Conservation (phyloP, 768 basidiomycete genomes). For the Leccinellum luteum region DNA sequence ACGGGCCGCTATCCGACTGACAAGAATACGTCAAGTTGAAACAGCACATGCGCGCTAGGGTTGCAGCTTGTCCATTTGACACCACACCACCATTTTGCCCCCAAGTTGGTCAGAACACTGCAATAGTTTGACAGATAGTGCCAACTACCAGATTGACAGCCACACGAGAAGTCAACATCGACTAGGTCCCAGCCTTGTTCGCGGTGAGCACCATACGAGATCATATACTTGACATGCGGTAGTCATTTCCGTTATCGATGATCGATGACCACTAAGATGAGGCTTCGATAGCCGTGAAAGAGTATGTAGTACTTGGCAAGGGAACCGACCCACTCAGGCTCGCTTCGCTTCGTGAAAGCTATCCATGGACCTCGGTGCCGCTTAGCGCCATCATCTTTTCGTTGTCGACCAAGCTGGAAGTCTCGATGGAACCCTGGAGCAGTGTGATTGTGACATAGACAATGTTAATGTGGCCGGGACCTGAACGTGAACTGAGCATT, state of each 20-base stretch:
- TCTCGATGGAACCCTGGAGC: no score
- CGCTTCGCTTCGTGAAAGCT: neutral
- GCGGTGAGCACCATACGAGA: neutral
- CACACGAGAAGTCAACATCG: neutral
- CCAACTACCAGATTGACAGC: neutral
- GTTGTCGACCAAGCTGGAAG: neutral
- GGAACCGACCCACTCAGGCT: no score
- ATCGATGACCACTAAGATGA: neutral
- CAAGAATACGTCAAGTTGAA: slow-evolving; percentile 1
- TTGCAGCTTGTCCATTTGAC: no score
- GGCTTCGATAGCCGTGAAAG: neutral
- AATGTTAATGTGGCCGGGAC: no score
- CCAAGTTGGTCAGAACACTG: neutral
- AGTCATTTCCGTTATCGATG: slow-evolving; percentile 29
- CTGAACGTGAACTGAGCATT: neutral
- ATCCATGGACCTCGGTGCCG: neutral
- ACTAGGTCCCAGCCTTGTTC: no score
- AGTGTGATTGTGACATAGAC: no score
- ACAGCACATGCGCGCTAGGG: neutral
- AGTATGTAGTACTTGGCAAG: neutral
- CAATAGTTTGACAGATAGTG: neutral
- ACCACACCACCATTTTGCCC: no score
- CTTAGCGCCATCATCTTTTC: neutral
- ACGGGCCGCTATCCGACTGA: neutral
- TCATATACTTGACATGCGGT: slow-evolving; percentile 11